Percentiles rank a stretch among this genome's conserved stretches.
Evolutionary conservation across 305 asterid species (phyloP).

Genomic region (Solanum aculeatissimum): DNA sequence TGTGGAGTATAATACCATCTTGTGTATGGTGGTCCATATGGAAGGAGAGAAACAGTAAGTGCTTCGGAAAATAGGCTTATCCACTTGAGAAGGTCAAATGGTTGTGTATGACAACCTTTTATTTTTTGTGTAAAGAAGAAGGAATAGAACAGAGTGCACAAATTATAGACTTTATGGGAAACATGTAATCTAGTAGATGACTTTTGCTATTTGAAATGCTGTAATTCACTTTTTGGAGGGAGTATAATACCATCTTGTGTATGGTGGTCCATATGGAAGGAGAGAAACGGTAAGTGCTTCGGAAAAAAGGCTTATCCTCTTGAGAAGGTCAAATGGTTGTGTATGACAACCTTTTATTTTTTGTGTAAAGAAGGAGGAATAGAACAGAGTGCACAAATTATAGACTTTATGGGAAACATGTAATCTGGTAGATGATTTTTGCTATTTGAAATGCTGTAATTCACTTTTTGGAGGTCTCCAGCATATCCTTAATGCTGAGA

Average conservation of each 20-base stretch:
- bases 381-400: neutral
- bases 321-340: neutral
- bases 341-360: neutral
- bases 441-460: neutral
- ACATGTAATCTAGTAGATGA: neutral
- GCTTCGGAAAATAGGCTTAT: neutral
- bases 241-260: too few relatives aligned
- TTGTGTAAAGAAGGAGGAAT: neutral
- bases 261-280: too few relatives aligned
- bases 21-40: too few relatives aligned
- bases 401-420: neutral
- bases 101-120: neutral
- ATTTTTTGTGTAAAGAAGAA: neutral
- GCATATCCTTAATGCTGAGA: neutral
- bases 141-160: neutral
- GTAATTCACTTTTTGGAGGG: neutral
- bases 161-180: neutral
- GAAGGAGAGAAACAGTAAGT: neutral
- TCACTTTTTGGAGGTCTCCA: neutral
- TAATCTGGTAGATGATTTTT: neutral
- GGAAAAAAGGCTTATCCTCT: neutral
- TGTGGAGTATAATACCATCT: neutral
- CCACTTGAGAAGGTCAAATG: neutral
- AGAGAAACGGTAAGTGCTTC: neutral
- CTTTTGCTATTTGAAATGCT: neutral